phyloP scores from a whole-genome alignment of 768 basidiomycete species.

The Steccherinum ochraceum region DNA sequence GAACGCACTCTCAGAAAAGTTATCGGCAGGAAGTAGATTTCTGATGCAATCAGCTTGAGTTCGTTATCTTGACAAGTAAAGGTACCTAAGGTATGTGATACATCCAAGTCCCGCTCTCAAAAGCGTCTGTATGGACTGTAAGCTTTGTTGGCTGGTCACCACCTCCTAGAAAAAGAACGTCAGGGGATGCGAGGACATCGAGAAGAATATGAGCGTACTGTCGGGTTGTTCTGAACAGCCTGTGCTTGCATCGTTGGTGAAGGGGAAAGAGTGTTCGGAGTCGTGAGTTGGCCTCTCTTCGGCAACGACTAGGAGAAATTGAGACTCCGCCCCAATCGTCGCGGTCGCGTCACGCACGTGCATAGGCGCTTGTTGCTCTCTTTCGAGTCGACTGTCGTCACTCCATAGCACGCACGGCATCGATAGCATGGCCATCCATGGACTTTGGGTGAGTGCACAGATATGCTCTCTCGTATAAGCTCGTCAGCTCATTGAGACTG shows the following conservation, averaged over 20 bases:
- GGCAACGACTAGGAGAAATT: no score
- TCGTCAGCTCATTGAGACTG: constrained; percentile 5
- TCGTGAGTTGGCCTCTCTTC: no score
- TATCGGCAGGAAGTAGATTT: constrained; percentile 72
- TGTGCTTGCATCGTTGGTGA: constrained; percentile 33
- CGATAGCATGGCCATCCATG: constrained; percentile 69
- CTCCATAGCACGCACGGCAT: not conserved
- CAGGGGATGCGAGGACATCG: no score
- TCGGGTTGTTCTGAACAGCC: no score
- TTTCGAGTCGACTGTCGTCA: not conserved
- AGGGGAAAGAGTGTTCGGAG: not conserved
- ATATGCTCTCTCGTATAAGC: not conserved
- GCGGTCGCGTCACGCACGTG: no score
- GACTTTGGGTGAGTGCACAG: constrained; percentile 72
- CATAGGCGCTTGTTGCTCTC: no score
- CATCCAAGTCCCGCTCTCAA: constrained; percentile 69
- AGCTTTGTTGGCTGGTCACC: constrained; percentile 47
- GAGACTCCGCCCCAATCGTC: no score
- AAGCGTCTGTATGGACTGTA: constrained; percentile 66
- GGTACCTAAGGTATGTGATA: constrained; percentile 68
- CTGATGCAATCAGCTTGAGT: no score
- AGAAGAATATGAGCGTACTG: no score
- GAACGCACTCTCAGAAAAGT: constrained; percentile 59
- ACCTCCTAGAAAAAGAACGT: no score
- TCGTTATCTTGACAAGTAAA: constrained; percentile 3